Conservation (phyloP, 1,284 basidiomycete species). For the Austroboletus olivaceoglutinosus region DNA sequence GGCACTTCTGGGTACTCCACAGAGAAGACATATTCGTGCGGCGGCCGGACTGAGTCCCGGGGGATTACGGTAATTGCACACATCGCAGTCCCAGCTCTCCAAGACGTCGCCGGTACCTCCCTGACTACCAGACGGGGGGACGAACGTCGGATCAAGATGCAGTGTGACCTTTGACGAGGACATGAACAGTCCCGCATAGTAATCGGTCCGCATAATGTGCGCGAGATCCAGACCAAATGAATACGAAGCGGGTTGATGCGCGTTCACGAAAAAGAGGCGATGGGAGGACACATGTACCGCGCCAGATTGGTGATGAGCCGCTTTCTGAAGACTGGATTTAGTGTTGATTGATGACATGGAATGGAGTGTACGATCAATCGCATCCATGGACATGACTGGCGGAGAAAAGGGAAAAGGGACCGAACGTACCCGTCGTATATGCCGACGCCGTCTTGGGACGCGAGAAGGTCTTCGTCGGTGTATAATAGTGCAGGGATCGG, state of each 20-base stretch:
- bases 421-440: conserved; percentile 83
- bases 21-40: conserved; percentile 66
- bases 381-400: conserved; percentile 14
- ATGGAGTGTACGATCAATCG: conserved; percentile 14
- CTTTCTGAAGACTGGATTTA: conserved; percentile 66
- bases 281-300: conserved; percentile 79
- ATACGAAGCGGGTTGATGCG: conserved; percentile 43
- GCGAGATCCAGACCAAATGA: conserved; percentile 69
- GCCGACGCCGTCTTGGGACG: conserved; percentile 76
- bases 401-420: conserved; percentile 3
- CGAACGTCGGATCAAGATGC: conserved; percentile 45
- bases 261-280: conserved; percentile 79
- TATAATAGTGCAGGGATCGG: conserved; percentile 73
- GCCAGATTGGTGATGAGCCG: conserved; percentile 69
- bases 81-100: conserved; percentile 79
- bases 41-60: conserved; percentile 63
- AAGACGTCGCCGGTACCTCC: conserved; percentile 33
- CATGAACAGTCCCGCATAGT: conserved; percentile 90
- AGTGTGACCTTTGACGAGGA: conserved; percentile 90
- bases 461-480: conserved; percentile 72
- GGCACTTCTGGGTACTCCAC: conserved; percentile 65
- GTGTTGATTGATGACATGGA: conserved; percentile 31
- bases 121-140: conserved; percentile 21
- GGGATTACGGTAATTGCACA: conserved; percentile 81
- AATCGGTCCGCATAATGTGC: conserved; percentile 76